Base-by-base conservation (phyloP, 2,329 filamentous ascomycete species). In the Fusarium equiseti region DNA sequence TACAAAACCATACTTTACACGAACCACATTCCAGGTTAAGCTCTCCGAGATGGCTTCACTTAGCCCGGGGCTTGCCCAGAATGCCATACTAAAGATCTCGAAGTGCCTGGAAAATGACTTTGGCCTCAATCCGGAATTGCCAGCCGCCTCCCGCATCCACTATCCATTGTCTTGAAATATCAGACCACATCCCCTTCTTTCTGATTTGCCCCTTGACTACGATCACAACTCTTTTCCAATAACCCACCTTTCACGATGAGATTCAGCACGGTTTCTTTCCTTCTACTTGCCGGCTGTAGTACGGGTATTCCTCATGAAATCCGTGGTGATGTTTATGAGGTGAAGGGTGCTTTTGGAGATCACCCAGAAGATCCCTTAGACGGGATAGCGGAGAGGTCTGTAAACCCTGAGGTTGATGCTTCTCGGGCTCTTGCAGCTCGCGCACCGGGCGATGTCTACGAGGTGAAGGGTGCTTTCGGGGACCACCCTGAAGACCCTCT, bases 201-300 rank as follows among this genome's bases (percentile, higher is more conserved):
- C 46, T 42, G 3, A 18, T 38, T 3, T 22, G 29, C 27, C 29
- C 40, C 13, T 29, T 20, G 35, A 15, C 38, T 26, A 53, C 46
- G 26, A 65, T 32, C 44, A 66, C 38, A 45, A 13, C 3, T 29
- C 32, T 40, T 24, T 55, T 43, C 44, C 40, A 27, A 15, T 20
- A 52, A n/a, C 32, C 31, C 27, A 60, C 9, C 31, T 44, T 24
- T 38, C 35, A 61, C 20, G n/a, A 72, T 72, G 69, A 72, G 63
- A 58, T 72, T 72, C 65, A 72, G 46, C 66, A 70, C 66, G 57
- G 69, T 72, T 67, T 62, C 62, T 20, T 58, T 72, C 16, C 62
- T 72, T 20, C 61, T 72, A 22, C 57, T 72, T 15, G 58, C 58
- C 38, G 45, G 70, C 55, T 63, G 66, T 11, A 68, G 63, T 56